Evolutionary conservation across 2,329 filamentous ascomycete species (phyloP), one percentile per base, ranked within the genome.

Genomic region (Aureobasidium sp.): DNA sequence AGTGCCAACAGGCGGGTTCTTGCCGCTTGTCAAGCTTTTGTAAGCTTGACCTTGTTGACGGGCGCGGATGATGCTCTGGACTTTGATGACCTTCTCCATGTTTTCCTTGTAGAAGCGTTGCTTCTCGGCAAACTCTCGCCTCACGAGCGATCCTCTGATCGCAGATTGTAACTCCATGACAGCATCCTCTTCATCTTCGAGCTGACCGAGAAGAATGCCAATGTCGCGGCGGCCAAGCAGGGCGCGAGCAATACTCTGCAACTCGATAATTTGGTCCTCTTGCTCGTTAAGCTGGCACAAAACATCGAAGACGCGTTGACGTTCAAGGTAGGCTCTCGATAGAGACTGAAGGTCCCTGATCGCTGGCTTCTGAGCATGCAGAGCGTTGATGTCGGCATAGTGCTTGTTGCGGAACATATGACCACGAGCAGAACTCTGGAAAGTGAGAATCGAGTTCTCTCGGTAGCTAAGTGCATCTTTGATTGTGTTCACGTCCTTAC

Each of bases 11-110:
- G 94, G 94, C 29, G 94, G 94, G 71, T 97, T 97, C 77, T 96
- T 97, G 64, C 94, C 95, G 36, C 86, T 92, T 2, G 92, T 97
- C 66, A 99, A 81, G 72, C 90, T 96, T 82, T 96, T 97, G 80
- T 99, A 99, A 2, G 94, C 94, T 75, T 99, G 91, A 57, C 94
- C 94, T 74, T 99, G 94, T 54, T 97, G 90, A 72, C 95, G 94
- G 66, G 88, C 94, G 64, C 94, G 86, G 59, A 97, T 87, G 67
- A 97, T 96, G 72, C 94, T 99, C 73, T 99, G 95, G 62, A 97
- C 91, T 76, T 99, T 99, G 80, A 99, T 87, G 30, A 99, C 94
- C 75, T 95, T 97, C 70, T 96, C 86, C 94, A 99, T 99, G 71
- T 99, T 99, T 75, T 96, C 88, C 67, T 89, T 87, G 79, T 92